Evolutionary conservation across 495 filamentous ascomycete genomes (phyloP).

Genomic region (Stereocaulon alpinum): DNA sequence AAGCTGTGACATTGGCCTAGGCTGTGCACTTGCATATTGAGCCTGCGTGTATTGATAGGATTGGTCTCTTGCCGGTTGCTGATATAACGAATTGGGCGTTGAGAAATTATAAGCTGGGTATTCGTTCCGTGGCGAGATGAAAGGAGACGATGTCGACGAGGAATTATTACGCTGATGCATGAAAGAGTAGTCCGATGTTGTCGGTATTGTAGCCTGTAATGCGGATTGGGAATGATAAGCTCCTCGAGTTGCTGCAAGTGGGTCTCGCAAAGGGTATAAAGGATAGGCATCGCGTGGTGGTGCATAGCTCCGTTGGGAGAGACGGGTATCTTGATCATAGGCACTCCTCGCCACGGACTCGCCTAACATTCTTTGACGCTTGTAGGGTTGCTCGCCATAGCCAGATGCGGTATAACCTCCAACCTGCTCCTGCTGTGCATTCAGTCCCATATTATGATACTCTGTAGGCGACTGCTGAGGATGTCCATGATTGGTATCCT

Average conservation of each 20-base stretch:
- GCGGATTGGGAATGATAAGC: slow-evolving; percentile 12
- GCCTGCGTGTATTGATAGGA: slow-evolving; percentile 12
- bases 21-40: slow-evolving; percentile 11
- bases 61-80: slow-evolving; percentile 9
- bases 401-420: slow-evolving; percentile 1
- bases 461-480: slow-evolving; percentile 5
- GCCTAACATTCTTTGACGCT: slow-evolving; percentile 20
- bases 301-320: slow-evolving; percentile 13
- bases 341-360: slow-evolving; percentile 9
- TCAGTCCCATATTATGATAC: slow-evolving; percentile 13
- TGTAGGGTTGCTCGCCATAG: slow-evolving; percentile 16
- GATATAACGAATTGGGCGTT: slow-evolving; percentile 11
- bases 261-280: slow-evolving; percentile 11
- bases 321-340: slow-evolving; percentile 14
- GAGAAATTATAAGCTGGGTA: slow-evolving; percentile 8
- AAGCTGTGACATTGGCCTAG: slow-evolving; percentile 10
- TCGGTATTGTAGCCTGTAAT: slow-evolving; percentile 9
- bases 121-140: slow-evolving; percentile 17
- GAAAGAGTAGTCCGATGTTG: slow-evolving; percentile 14
- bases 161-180: slow-evolving; percentile 16
- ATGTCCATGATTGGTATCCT: slow-evolving; percentile 4
- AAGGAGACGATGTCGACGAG: slow-evolving; percentile 23
- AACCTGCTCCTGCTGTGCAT: slow-evolving; percentile 10
- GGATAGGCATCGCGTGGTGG: slow-evolving; percentile 15
- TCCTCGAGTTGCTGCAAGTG: slow-evolving; percentile 1